Evolutionary conservation across 139 green algal species (phyloP), one percentile per base, ranked within the genome.

Genomic region (Zygnema cylindricum): DNA sequence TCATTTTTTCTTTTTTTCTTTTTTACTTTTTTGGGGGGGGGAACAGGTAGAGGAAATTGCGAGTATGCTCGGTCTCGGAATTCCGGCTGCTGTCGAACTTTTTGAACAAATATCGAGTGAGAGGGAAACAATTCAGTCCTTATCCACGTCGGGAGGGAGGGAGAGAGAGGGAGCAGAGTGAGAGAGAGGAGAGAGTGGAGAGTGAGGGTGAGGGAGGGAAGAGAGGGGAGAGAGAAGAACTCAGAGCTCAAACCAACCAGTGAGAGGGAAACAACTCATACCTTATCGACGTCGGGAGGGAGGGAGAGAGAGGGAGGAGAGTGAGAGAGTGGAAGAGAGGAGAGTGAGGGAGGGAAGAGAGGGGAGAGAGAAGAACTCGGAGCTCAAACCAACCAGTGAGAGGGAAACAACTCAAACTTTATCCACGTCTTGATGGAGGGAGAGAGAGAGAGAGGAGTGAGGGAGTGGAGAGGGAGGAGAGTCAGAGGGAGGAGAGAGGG

Each of bases 251-350:
- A 63, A 16, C 16, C 49, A 63, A 16, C 7, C 7, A 16, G 16
- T 7, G 49, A 63, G 16, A 63, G 49, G 49, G 49, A 16, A n/a
- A n/a, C n/a, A n/a, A n/a, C n/a, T n/a, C n/a, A n/a, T n/a, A n/a
- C n/a, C n/a, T n/a, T n/a, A n/a, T n/a, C n/a, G n/a, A n/a, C n/a
- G n/a, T n/a, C n/a, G n/a, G 49, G 49, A 63, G 49, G 49, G 16
- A 16, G 49, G 49, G 16, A 16, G 49, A 79, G 71, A 79, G 71
- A 79, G 49, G 7, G 7, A 25, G 49, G 71, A 11, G 11, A 3
- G 38, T 55, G 71, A 79, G 71, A 79, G 71, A 79, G 71, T 38
- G 71, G 43, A 16, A 79, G 71, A 11, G 71, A 79, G 71, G 43
- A 16, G 71, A 79, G 71, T 38, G 71, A 79, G 71, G 43, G 71